Evolutionary conservation across 805 yeast species (phyloP).

Genomic region (Schwanniomyces pseudopolymorphus): DNA sequence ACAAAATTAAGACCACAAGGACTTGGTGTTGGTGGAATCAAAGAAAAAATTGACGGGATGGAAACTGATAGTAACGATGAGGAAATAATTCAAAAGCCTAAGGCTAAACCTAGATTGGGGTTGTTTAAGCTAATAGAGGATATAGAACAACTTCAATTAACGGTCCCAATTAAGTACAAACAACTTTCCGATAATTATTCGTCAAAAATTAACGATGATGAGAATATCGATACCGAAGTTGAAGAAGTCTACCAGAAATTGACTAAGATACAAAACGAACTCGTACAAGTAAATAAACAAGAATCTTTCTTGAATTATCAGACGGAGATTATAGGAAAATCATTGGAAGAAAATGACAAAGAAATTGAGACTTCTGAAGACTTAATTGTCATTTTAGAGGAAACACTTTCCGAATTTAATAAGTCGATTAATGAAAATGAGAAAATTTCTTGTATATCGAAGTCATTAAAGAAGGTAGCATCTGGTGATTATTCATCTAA

Average conservation of each 20-base stretch:
- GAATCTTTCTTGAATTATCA: conserved; percentile 10
- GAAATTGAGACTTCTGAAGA: neutral
- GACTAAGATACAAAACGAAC: conserved; percentile 11
- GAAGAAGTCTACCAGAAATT: conserved; percentile 13
- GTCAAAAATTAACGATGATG: conserved; percentile 1
- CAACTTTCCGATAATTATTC: conserved; percentile 25
- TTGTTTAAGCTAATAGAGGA: conserved; percentile 36
- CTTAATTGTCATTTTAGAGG: neutral
- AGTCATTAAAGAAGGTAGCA: neutral
- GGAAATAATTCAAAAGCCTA: conserved; percentile 9
- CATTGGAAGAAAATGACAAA: neutral
- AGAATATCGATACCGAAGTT: conserved; percentile 7
- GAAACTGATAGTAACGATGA: conserved; percentile 22
- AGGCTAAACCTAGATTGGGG: conserved; percentile 13
- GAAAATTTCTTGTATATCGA: conserved; percentile 1
- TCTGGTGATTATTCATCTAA: neutral
- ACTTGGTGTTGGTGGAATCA: conserved; percentile 70
- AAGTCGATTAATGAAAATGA: neutral
- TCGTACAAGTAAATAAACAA: conserved; percentile 10
- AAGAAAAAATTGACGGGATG: conserved; percentile 28
- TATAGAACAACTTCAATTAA: conserved; percentile 31
- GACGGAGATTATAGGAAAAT: conserved; percentile 3
- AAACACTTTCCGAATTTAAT: neutral
- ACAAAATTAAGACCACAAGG: conserved; percentile 65
- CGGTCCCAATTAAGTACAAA: conserved; percentile 37